Evolutionary conservation across 805 yeast species (phyloP).

Genomic region (Candida palmyrensis): DNA sequence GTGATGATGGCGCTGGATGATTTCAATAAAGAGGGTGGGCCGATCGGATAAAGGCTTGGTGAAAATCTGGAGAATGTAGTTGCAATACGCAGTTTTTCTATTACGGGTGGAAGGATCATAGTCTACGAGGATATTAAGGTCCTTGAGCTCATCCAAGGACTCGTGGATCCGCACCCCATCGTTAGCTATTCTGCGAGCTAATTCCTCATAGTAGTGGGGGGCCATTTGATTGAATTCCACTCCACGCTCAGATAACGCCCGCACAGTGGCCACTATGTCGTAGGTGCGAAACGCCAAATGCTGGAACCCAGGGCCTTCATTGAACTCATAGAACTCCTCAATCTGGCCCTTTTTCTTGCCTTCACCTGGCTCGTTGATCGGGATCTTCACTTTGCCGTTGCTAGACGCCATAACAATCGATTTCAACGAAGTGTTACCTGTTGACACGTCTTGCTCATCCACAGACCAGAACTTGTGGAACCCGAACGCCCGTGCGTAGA

Average conservation of each 20-base stretch:
- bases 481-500: constrained; percentile 61
- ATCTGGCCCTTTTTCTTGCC: constrained; percentile 68
- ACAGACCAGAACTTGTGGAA: constrained; percentile 83
- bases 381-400: constrained; percentile 66
- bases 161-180: constrained; percentile 48
- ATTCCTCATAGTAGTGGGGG: constrained; percentile 47
- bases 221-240: constrained; percentile 65
- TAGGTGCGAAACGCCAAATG: constrained; percentile 69
- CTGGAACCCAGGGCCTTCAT: constrained; percentile 82
- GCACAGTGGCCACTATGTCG: constrained; percentile 55
- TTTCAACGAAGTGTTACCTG: constrained; percentile 62
- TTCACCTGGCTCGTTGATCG: constrained; percentile 78
- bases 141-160: constrained; percentile 42
- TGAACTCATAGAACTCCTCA: constrained; percentile 72
- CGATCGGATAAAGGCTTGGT: constrained; percentile 72
- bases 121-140: constrained; percentile 64
- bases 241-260: constrained; percentile 53
- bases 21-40: constrained; percentile 78
- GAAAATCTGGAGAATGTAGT: constrained; percentile 77
- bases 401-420: constrained; percentile 75
- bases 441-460: constrained; percentile 70
- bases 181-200: constrained; percentile 39
- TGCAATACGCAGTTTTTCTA: constrained; percentile 26
- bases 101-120: constrained; percentile 52
- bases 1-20: constrained; percentile 75